Percentiles rank a stretch among this genome's conserved stretches.
Evolutionary conservation across 805 yeast genomes (phyloP).

Genomic region (Metschnikowia hibisci): DNA sequence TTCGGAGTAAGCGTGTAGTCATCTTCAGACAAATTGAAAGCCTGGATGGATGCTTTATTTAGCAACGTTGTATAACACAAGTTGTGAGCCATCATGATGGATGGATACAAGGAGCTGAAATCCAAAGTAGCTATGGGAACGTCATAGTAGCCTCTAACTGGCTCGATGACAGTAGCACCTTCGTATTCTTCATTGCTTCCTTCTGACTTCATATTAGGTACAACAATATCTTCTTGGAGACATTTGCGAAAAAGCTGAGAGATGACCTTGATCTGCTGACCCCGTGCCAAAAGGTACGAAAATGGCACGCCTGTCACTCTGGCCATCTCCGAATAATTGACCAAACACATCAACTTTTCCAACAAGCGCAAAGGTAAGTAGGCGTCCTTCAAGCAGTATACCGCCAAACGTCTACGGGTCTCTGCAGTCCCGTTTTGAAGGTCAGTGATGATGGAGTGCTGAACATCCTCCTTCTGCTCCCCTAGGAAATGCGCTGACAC

Average conservation of each 20-base stretch:
- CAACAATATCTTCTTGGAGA: slow-evolving; percentile 74
- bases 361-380: slow-evolving; percentile 81
- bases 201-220: slow-evolving; percentile 83
- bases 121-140: slow-evolving; percentile 97
- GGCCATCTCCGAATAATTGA: slow-evolving; percentile 98
- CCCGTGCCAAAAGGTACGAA: slow-evolving; percentile 80
- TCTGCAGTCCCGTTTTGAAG: slow-evolving; percentile 89
- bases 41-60: slow-evolving; percentile 62
- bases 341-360: slow-evolving; percentile 93
- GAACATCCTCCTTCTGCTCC: slow-evolving; percentile 98
- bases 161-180: slow-evolving; percentile 99
- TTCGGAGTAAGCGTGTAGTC: slow-evolving; percentile 89
- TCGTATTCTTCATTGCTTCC: slow-evolving; percentile 91
- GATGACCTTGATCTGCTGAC: slow-evolving; percentile 96
- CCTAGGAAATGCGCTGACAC: slow-evolving; percentile 91
- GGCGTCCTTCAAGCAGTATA: slow-evolving; percentile 95
- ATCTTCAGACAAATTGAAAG: slow-evolving; percentile 57
- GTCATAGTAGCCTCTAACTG: slow-evolving; percentile 90
- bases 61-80: slow-evolving; percentile 90
- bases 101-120: slow-evolving; percentile 95
- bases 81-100: slow-evolving; percentile 86
- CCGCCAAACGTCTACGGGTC: slow-evolving; percentile 92
- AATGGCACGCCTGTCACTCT: slow-evolving; percentile 99
- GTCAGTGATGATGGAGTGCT: slow-evolving; percentile 92
- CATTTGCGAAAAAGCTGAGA: slow-evolving; percentile 95